Conservation (phyloP, 805 yeast species). For the Hanseniaspora lindneri region DNA sequence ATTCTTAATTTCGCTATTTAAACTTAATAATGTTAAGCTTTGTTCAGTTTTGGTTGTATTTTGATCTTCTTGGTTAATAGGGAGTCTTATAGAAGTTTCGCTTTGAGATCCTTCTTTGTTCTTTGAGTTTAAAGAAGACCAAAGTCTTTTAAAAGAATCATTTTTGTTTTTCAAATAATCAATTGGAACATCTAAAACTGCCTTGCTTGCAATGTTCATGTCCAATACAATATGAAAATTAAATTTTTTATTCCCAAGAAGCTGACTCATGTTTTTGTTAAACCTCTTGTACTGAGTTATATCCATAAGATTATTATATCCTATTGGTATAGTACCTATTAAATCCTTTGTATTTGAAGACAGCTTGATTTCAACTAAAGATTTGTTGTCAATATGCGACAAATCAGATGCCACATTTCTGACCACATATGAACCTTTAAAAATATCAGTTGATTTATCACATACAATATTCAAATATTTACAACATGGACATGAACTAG, state of each 20-base stretch:
- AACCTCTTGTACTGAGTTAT: background rate
- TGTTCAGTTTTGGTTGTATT: too few relatives aligned
- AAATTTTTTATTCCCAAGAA: background rate
- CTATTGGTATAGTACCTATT: background rate
- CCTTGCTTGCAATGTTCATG: background rate
- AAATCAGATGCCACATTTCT: background rate
- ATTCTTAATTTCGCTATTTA: background rate
- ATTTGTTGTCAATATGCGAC: background rate
- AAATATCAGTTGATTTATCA: background rate
- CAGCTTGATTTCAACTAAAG: background rate
- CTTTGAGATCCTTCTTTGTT: background rate
- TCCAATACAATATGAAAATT: background rate
- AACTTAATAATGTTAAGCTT: background rate
- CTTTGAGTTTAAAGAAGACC: conserved; percentile 7
- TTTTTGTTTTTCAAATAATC: background rate
- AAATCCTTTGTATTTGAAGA: background rate
- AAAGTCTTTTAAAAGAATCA: background rate
- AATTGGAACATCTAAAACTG: background rate
- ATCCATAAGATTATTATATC: background rate
- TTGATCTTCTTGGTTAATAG: background rate
- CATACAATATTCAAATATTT: background rate
- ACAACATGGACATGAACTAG: conserved; percentile 11
- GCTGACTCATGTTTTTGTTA: background rate
- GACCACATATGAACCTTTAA: background rate
- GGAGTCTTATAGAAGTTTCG: background rate